A percentile compares a stretch with the other conserved stretches of the same genome.
phyloP scores from a whole-genome alignment of 441 rosid species.

The Pelargonium myrrhifolium region DNA sequence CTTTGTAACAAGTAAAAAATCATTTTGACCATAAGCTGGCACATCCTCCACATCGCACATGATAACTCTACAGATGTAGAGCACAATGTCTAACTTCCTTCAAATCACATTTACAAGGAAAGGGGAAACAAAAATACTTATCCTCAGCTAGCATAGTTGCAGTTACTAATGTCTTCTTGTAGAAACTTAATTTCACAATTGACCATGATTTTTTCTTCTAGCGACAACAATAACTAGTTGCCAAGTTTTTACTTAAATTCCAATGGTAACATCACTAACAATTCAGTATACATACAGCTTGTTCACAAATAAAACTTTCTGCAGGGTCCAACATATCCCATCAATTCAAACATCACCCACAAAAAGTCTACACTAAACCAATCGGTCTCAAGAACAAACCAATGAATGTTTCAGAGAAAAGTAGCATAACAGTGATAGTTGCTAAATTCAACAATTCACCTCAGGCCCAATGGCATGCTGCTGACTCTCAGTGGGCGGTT shows the following conservation, averaged over 20 bases:
- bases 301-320: too few species aligned
- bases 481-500: constrained; percentile 53
- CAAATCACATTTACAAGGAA: too few species aligned
- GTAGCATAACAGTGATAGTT: too few species aligned
- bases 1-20: constrained; percentile 1
- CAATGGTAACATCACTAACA: not conserved
- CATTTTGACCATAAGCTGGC: not conserved
- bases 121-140: too few species aligned
- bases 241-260: not conserved
- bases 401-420: not conserved
- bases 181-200: too few species aligned
- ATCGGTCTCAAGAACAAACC: not conserved
- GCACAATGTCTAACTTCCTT: too few species aligned
- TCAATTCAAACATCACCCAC: not conserved
- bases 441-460: not conserved
- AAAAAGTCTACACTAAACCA: not conserved
- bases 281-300: not conserved
- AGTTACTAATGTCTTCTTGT: too few species aligned
- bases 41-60: not conserved
- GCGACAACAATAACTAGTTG: not conserved
- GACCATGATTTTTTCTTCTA: not conserved
- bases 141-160: too few species aligned
- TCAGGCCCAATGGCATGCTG: constrained; percentile 34
- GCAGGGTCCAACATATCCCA: too few species aligned
- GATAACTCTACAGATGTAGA: not conserved